These are phyloP conservation scores for Candida neerlandica DNA, from an alignment of 1,139 yeast species.

Conservation along the genomic window DNA sequence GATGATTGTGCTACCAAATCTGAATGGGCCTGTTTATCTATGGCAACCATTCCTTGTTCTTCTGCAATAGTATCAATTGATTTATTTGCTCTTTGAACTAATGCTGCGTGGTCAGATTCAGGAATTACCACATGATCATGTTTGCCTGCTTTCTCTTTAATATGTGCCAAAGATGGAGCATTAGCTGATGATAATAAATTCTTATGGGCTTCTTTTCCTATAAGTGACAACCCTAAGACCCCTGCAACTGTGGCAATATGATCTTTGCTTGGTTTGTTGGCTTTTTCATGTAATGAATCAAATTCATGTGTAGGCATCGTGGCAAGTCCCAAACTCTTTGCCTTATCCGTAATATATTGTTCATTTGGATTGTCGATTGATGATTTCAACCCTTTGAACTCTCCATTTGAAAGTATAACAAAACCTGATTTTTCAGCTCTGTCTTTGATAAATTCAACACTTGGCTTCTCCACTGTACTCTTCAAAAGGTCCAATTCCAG, in stretches of 20 bases:
- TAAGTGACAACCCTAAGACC: slow-evolving; percentile 29
- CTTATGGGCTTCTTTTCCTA: slow-evolving; percentile 22
- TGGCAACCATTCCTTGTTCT: slow-evolving; percentile 15
- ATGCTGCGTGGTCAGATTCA: slow-evolving; percentile 14
- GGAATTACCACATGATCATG: slow-evolving; percentile 23
- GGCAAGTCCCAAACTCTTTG: slow-evolving; percentile 15
- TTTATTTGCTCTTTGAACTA: slow-evolving; percentile 18
- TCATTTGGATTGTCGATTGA: slow-evolving; percentile 26
- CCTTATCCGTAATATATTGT: slow-evolving; percentile 26
- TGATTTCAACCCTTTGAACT: slow-evolving; percentile 18
- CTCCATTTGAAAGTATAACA: slow-evolving; percentile 21
- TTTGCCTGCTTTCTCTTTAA: slow-evolving; percentile 21
- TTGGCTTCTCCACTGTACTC: slow-evolving; percentile 17
- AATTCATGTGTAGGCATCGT: slow-evolving; percentile 20
- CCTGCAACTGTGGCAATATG: slow-evolving; percentile 16
- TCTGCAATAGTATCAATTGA: slow-evolving; percentile 20
- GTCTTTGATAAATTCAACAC: slow-evolving; percentile 19
- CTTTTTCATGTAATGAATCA: slow-evolving; percentile 7
- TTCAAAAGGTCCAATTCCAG: slow-evolving; percentile 15
- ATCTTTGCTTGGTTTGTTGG: slow-evolving; percentile 17
- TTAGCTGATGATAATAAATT: slow-evolving; percentile 16
- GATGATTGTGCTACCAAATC: slow-evolving; percentile 10
- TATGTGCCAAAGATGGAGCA: slow-evolving; percentile 25
- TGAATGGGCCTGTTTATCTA: slow-evolving; percentile 9
- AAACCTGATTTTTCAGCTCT: slow-evolving; percentile 23